Conservation (phyloP, 2,329 filamentous ascomycete genomes). For the Escovopsis sp. region DNA sequence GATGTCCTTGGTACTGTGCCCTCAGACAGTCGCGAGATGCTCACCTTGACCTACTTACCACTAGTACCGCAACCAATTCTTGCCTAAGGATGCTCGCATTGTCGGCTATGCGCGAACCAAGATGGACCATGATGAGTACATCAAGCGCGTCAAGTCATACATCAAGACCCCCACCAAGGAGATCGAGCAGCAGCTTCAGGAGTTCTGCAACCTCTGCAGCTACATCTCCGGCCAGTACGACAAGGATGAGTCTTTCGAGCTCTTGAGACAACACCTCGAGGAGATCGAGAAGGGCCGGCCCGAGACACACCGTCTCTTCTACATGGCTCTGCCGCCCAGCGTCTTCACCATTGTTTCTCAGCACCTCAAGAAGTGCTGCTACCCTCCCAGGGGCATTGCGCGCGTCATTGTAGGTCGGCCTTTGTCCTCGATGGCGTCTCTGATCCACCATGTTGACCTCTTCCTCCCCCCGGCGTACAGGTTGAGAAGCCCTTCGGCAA, state of each 20-base stretch:
- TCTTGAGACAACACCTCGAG: conserved; percentile 72
- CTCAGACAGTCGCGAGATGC: neutral
- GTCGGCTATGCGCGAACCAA: conserved; percentile 98
- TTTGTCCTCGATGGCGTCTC: too few relatives aligned
- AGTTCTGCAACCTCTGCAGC: conserved; percentile 77
- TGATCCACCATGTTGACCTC: too few relatives aligned
- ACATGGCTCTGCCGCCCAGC: conserved; percentile 96
- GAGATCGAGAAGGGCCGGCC: conserved; percentile 69
- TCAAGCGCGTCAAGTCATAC: conserved; percentile 88
- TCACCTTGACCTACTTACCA: conserved; percentile 4
- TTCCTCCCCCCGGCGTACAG: conserved; percentile 26
- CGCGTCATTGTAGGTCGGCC: conserved; percentile 67
- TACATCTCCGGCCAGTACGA: conserved; percentile 98
- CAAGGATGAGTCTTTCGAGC: conserved; percentile 83
- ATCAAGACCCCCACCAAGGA: conserved; percentile 99
- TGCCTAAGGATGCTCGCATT: conserved; percentile 90
- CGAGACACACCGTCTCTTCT: conserved; percentile 88
- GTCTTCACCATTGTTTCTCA: conserved; percentile 97
- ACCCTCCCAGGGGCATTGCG: conserved; percentile 77
- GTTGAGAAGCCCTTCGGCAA: conserved; percentile 99
- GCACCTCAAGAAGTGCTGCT: conserved; percentile 94
- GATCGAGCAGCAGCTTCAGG: conserved; percentile 83
- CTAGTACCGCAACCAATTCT: conserved; percentile 97
- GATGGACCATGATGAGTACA: conserved; percentile 95
- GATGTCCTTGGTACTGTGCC: neutral